A percentile compares a stretch with the other conserved stretches of the same genome.
Conservation (phyloP, 108 stramenopile species). For the Cyclotella atomus region DNA sequence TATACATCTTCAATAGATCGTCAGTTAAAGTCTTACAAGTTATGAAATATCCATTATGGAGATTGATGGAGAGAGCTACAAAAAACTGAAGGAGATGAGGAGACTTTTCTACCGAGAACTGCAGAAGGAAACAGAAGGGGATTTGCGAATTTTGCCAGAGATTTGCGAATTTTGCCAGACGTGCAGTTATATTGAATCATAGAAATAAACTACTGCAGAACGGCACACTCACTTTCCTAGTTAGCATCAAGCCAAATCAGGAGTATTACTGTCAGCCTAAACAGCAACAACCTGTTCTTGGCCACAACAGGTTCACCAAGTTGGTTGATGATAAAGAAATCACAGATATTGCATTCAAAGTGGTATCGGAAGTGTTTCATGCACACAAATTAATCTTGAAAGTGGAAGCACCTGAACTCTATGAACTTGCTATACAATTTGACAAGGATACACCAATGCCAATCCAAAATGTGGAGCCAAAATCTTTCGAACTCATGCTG, state of each 20-base stretch:
- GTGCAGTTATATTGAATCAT: background rate
- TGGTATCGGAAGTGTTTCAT: background rate
- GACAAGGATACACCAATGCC: background rate
- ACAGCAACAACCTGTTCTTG: background rate
- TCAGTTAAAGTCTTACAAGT: background rate
- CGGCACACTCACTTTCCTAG: background rate
- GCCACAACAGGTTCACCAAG: background rate
- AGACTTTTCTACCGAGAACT: background rate
- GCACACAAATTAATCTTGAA: conserved; percentile 15
- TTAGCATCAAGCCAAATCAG: background rate
- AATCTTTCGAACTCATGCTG: conserved; percentile 6
- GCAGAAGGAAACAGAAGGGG: background rate
- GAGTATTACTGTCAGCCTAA: background rate
- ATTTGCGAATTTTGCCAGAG: background rate
- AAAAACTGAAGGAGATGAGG: background rate
- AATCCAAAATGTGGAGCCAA: conserved; percentile 5
- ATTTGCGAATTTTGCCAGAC: background rate
- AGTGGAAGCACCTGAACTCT: conserved; percentile 2
- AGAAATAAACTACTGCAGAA: background rate
- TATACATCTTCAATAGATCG: background rate
- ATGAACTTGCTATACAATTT: background rate
- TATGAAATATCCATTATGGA: background rate
- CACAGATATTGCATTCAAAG: background rate
- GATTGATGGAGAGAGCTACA: background rate
- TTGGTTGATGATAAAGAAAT: background rate